These are phyloP conservation scores for Caryopteris hybrid DNA, from an alignment of 305 asterid genomes.

Conservation along the genomic window DNA sequence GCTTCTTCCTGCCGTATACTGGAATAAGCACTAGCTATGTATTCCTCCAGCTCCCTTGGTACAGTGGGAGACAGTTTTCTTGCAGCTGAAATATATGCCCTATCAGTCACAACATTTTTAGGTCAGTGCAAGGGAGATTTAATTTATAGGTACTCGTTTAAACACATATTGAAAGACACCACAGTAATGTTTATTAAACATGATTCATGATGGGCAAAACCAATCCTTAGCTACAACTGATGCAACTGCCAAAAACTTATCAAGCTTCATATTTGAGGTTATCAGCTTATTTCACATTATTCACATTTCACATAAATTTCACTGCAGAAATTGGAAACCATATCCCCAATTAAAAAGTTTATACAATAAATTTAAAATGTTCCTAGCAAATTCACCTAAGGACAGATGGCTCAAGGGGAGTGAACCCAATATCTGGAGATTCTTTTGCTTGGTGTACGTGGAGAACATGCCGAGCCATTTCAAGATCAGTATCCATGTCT, in stretches of 20 bases:
- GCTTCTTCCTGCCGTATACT: slow-evolving; percentile 99
- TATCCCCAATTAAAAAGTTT: not conserved
- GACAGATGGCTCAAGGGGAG: slow-evolving; percentile 92
- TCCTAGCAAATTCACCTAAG: slow-evolving; percentile 53
- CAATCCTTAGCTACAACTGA: not conserved
- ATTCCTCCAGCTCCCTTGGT: slow-evolving; percentile 88
- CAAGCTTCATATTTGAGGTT: not conserved
- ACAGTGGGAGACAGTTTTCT: slow-evolving; percentile 77
- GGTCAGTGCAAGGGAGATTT: not conserved
- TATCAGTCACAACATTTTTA: slow-evolving; percentile 23
- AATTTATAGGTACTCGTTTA: not conserved
- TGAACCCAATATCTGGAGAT: slow-evolving; percentile 95
- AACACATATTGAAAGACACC: not conserved
- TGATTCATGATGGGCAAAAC: not conserved
- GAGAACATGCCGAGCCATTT: slow-evolving; percentile 96
- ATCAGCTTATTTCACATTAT: not conserved
- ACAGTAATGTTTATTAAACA: not conserved
- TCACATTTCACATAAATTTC: not conserved
- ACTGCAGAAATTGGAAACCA: not conserved
- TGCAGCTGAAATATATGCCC: slow-evolving; percentile 96
- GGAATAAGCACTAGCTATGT: slow-evolving; percentile 87
- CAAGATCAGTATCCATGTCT: slow-evolving; percentile 97
- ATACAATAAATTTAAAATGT: not conserved
- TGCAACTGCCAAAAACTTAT: not conserved
- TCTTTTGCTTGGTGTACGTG: slow-evolving; percentile 94